Percentiles rank a stretch among this genome's conserved stretches.
Conservation (phyloP, 768 basidiomycete genomes). For the Mycena maculata region DNA sequence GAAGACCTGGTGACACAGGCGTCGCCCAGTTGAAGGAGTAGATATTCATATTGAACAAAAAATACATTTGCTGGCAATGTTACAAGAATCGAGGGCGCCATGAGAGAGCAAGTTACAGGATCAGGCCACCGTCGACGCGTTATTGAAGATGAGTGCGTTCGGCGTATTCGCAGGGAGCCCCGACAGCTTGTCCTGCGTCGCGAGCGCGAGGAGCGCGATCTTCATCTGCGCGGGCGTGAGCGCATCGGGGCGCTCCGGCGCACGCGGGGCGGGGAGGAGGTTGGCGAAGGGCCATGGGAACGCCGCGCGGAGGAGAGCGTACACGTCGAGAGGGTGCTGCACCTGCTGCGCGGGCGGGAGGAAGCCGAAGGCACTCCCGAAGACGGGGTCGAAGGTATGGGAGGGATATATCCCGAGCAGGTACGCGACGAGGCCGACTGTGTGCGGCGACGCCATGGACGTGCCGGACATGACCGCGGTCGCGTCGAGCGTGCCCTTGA, state of each 20-base stretch:
- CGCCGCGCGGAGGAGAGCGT: conserved; percentile 63
- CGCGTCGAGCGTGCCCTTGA: conserved; percentile 69
- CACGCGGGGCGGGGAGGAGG: conserved; percentile 67
- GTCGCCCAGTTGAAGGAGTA: too few relatives aligned
- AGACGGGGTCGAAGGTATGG: conserved; percentile 64
- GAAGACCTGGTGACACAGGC: too few relatives aligned
- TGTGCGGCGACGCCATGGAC: conserved; percentile 95
- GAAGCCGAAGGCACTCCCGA: conserved; percentile 50
- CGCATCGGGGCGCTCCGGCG: conserved; percentile 45
- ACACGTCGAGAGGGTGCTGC: conserved; percentile 53
- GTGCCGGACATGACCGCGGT: conserved; percentile 87
- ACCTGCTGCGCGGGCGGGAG: not conserved
- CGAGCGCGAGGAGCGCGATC: conserved; percentile 72
- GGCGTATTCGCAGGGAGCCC: conserved; percentile 66
- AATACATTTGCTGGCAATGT: too few relatives aligned
- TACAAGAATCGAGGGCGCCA: too few relatives aligned
- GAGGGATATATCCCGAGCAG: conserved; percentile 89
- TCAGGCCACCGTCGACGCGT: conserved; percentile 72
- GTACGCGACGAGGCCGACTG: conserved; percentile 91
- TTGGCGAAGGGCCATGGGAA: conserved; percentile 68
- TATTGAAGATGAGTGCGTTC: conserved; percentile 86
- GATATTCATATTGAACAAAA: too few relatives aligned
- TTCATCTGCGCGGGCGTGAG: conserved; percentile 82
- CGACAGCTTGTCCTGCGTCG: conserved; percentile 61
- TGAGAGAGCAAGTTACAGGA: too few relatives aligned